These are phyloP conservation scores for Esteya vermicola DNA, from an alignment of 2,329 filamentous ascomycete genomes.

Conservation along the genomic window DNA sequence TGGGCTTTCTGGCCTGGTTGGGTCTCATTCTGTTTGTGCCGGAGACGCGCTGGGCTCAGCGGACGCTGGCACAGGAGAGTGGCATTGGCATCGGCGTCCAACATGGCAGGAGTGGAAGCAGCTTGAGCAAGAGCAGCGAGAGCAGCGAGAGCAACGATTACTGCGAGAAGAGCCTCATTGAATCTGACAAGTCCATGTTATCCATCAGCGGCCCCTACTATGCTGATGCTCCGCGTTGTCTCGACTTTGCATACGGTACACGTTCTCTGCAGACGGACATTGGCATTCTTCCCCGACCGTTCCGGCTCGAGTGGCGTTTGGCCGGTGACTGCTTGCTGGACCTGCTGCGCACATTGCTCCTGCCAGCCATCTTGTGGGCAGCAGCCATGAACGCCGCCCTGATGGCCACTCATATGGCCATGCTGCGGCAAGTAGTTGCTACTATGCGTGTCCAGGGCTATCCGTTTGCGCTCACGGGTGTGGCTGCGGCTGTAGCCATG, in stretches of 20 bases:
- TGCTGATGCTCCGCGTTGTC: conserved; percentile 4
- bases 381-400: conserved; percentile 17
- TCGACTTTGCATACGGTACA: conserved; percentile 15
- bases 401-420: conserved; percentile 15
- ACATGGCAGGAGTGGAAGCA: too few relatives aligned
- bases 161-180: neutral
- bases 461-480: conserved; percentile 16
- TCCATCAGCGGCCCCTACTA: neutral
- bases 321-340: conserved; percentile 14
- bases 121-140: too few relatives aligned
- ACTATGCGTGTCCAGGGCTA: conserved; percentile 16
- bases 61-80: conserved; percentile 16
- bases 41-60: conserved; percentile 18
- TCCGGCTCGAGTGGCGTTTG: conserved; percentile 13
- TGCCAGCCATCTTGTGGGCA: conserved; percentile 20
- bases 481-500: conserved; percentile 9
- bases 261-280: conserved; percentile 18
- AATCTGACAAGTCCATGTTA: neutral
- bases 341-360: conserved; percentile 17
- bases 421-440: conserved; percentile 13
- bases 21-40: conserved; percentile 18
- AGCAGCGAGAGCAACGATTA: neutral
- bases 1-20: conserved; percentile 19
- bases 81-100: neutral
- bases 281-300: conserved; percentile 12